These are phyloP conservation scores for Acmispon strigosus DNA, from an alignment of 306 rosid genomes.

Conservation along the genomic window DNA sequence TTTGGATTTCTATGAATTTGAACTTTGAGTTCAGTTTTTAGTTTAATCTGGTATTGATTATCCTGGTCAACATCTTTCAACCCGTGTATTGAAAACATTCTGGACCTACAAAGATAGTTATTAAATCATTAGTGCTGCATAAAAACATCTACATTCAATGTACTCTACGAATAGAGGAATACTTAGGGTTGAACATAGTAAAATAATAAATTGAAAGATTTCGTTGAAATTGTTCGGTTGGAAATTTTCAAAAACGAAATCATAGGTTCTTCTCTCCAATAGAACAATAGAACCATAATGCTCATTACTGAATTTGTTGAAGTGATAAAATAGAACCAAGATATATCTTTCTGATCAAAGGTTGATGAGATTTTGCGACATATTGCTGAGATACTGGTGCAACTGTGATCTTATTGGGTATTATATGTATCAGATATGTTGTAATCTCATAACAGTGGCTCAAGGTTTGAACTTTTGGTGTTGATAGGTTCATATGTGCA, in stretches of 20 bases:
- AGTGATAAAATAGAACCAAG: too few species aligned
- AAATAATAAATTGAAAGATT: background rate
- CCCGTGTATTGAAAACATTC: too few species aligned
- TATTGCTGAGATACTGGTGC: too few species aligned
- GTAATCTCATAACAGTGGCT: background rate
- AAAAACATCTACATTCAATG: background rate
- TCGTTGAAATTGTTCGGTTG: background rate
- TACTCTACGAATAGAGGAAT: background rate
- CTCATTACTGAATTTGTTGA: too few species aligned
- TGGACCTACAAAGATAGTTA: too few species aligned
- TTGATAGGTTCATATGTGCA: constrained; percentile 89
- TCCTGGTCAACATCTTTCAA: constrained; percentile 7
- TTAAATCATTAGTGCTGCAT: too few species aligned
- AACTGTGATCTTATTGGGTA: too few species aligned
- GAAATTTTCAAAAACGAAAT: background rate
- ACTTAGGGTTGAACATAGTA: background rate
- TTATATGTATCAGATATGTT: too few species aligned
- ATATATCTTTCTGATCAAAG: too few species aligned
- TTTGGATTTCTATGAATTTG: background rate
- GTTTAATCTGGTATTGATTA: background rate
- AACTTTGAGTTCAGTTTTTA: constrained; percentile 6
- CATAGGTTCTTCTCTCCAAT: too few species aligned
- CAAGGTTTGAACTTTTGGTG: constrained; percentile 13
- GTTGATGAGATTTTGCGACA: too few species aligned
- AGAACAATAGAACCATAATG: too few species aligned